Conservation (phyloP, 2,329 filamentous ascomycete species). For the Fusarium sp. region DNA sequence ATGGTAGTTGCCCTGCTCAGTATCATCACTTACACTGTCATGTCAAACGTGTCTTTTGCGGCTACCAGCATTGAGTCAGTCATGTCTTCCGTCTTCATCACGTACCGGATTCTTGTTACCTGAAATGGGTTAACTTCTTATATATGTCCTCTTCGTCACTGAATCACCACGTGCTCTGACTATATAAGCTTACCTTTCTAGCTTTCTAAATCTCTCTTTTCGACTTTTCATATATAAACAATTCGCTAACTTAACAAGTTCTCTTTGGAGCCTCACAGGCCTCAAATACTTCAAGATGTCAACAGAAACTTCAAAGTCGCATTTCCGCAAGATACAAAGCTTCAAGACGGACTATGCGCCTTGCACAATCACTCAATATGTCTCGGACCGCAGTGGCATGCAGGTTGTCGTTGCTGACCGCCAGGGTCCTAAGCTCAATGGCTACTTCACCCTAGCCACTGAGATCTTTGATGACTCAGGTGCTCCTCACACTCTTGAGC, state of each 20-base stretch:
- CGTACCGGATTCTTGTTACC: background rate
- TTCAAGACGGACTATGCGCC: slow-evolving; percentile 93
- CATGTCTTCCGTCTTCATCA: background rate
- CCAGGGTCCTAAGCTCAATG: slow-evolving; percentile 92
- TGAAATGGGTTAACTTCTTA: background rate
- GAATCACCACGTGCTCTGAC: background rate
- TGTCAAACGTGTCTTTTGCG: background rate
- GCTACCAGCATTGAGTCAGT: slow-evolving; percentile 26
- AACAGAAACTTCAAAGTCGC: slow-evolving; percentile 59
- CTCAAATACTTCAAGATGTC: slow-evolving; percentile 60
- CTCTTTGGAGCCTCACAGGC: slow-evolving; percentile 34
- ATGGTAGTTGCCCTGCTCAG: slow-evolving; percentile 41
- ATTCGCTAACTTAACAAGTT: slow-evolving; percentile 30
- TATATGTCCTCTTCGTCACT: background rate
- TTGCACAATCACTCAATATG: slow-evolving; percentile 91
- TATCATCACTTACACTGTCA: slow-evolving; percentile 19
- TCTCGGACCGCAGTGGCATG: slow-evolving; percentile 94
- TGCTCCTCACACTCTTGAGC: slow-evolving; percentile 87
- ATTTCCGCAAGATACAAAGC: slow-evolving; percentile 85
- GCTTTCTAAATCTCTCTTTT: slow-evolving; percentile 14
- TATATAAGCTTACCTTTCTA: background rate
- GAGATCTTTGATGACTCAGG: slow-evolving; percentile 98
- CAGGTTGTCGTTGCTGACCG: slow-evolving; percentile 91
- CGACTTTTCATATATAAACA: background rate
- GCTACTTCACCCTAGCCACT: slow-evolving; percentile 94